phyloP scores from a whole-genome alignment of 768 basidiomycete genomes.

The Symmetrospora coprosmae region DNA sequence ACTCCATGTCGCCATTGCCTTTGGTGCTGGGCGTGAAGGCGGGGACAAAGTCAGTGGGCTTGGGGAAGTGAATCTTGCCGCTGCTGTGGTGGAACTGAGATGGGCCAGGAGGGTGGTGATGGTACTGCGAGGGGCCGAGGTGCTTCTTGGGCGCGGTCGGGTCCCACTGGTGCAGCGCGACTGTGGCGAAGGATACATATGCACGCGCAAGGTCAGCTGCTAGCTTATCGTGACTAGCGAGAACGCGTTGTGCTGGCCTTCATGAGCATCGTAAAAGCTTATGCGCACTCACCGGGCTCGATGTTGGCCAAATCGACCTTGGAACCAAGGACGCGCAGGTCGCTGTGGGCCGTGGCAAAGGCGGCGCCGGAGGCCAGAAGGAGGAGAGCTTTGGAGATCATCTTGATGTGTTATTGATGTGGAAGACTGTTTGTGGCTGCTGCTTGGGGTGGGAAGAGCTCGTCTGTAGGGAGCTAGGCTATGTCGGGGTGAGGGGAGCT shows the following conservation, averaged over 20 bases:
- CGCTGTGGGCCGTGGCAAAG: conserved; percentile 3
- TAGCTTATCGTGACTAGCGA: not conserved
- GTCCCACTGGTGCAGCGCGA: conserved; percentile 16
- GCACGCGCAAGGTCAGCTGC: not conserved
- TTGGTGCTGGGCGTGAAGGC: too few relatives aligned
- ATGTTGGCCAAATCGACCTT: too few relatives aligned
- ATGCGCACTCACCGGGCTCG: too few relatives aligned
- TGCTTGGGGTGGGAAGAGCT: not conserved
- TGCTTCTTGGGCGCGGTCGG: conserved; percentile 9
- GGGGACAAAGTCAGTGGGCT: too few relatives aligned
- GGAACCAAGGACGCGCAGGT: too few relatives aligned
- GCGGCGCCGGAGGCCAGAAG: conserved; percentile 14
- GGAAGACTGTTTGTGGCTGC: conserved; percentile 1
- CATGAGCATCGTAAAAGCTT: not conserved
- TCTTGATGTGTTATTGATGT: not conserved
- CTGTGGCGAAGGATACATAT: not conserved
- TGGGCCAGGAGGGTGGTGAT: not conserved
- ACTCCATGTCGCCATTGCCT: not conserved
- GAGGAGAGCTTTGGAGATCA: not conserved
- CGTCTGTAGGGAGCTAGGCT: not conserved
- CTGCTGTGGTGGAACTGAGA: not conserved
- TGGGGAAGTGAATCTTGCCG: too few relatives aligned
- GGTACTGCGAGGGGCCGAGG: not conserved
- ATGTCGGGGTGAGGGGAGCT: not conserved
- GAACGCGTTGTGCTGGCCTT: not conserved